Conservation (phyloP, 345 rosid species). For the Firmiana major region DNA sequence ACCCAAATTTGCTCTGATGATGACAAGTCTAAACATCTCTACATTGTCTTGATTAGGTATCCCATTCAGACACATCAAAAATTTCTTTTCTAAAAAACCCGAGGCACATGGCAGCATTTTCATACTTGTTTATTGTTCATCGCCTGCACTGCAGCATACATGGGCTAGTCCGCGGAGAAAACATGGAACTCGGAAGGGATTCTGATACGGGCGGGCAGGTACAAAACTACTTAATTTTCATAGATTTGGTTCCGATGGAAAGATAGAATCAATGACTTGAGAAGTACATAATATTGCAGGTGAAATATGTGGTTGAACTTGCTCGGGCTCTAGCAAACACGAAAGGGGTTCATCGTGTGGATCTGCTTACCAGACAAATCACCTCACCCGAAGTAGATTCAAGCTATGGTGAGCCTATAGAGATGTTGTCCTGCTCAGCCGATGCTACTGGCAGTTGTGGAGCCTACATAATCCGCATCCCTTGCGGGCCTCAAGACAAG, state of each 20-base stretch:
- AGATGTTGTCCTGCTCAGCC: constrained; percentile 72
- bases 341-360: constrained; percentile 56
- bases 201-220: constrained; percentile 82
- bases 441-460: constrained; percentile 64
- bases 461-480: constrained; percentile 63
- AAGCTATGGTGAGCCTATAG: constrained; percentile 70
- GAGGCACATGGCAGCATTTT: too few species aligned
- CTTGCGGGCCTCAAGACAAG: constrained; percentile 56
- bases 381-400: constrained; percentile 60
- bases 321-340: constrained; percentile 64
- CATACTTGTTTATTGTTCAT: background rate
- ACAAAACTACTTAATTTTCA: background rate
- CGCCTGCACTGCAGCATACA: constrained; percentile 49
- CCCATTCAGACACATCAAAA: background rate
- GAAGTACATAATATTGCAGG: constrained; percentile 28
- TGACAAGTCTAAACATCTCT: constrained; percentile 55
- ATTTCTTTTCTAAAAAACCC: too few species aligned
- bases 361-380: constrained; percentile 64
- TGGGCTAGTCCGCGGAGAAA: constrained; percentile 71
- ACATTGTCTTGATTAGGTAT: constrained; percentile 67
- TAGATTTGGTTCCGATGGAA: too few species aligned
- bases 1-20: constrained; percentile 67
- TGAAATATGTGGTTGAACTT: constrained; percentile 68
- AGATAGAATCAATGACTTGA: too few species aligned
- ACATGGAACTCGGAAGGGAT: constrained; percentile 81